A percentile compares a stretch with the other conserved stretches of the same genome.
phyloP scores from a whole-genome alignment of 371 early-diverging fungal genomes.

The Lichtheimia ornata region DNA sequence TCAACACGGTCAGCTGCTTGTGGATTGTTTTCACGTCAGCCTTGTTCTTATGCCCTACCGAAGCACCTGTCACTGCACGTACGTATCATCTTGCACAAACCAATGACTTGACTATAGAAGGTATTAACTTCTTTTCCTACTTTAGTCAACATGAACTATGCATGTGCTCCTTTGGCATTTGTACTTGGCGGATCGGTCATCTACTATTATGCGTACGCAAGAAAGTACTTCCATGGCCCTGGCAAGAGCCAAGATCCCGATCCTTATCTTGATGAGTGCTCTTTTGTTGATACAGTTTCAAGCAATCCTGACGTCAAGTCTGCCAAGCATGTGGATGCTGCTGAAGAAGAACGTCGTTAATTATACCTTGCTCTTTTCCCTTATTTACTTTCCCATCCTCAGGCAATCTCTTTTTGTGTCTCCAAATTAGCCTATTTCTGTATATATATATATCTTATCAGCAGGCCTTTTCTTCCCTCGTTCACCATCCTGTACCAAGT shows the following conservation, averaged over 20 bases:
- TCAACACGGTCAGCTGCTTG: slow-evolving; percentile 50
- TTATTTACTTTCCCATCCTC: too few species aligned
- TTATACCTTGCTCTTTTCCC: too few species aligned
- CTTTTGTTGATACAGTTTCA: not conserved
- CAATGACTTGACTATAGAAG: not conserved
- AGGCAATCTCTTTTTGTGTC: too few species aligned
- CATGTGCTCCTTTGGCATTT: slow-evolving; percentile 32
- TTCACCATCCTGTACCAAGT: too few species aligned
- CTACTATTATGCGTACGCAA: slow-evolving; percentile 52
- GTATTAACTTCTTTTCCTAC: not conserved
- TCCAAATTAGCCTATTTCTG: too few species aligned
- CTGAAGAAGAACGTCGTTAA: too few species aligned
- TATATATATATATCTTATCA: too few species aligned
- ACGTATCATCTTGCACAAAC: not conserved
- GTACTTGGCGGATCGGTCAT: slow-evolving; percentile 29
- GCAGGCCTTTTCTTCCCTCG: too few species aligned
- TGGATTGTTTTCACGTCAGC: slow-evolving; percentile 64
- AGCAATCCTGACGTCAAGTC: too few species aligned
- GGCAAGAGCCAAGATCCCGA: slow-evolving; percentile 39
- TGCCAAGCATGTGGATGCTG: too few species aligned
- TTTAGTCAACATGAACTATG: slow-evolving; percentile 46
- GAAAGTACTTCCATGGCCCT: slow-evolving; percentile 55
- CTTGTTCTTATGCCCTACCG: slow-evolving; percentile 63
- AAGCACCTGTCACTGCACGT: slow-evolving; percentile 57
- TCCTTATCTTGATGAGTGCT: slow-evolving; percentile 18